These are phyloP conservation scores for Leishmania turanica DNA, from an alignment of 208 protist genomes.

Conservation along the genomic window DNA sequence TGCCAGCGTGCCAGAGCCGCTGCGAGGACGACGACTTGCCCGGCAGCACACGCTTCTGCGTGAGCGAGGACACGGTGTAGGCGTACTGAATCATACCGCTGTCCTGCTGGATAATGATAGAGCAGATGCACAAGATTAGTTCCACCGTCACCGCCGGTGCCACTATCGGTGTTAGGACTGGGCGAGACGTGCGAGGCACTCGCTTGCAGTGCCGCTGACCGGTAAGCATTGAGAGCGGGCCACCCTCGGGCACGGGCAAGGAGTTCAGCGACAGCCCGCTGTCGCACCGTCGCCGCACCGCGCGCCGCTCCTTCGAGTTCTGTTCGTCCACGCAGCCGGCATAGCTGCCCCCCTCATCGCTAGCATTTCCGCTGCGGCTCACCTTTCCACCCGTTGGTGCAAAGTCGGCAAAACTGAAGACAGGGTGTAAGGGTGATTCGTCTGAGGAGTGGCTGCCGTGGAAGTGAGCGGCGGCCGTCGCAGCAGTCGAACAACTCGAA, in stretches of 20 bases:
- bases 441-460: not conserved
- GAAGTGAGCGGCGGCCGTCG: not conserved
- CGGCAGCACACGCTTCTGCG: constrained; percentile 39
- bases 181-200: not conserved
- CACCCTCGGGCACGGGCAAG: not conserved
- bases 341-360: not conserved
- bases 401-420: constrained; percentile 8
- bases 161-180: constrained; percentile 23
- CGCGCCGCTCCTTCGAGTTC: not conserved
- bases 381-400: not conserved
- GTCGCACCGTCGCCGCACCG: not conserved
- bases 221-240: not conserved
- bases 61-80: constrained; percentile 59
- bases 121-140: constrained; percentile 57
- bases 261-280: not conserved
- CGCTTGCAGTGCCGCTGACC: not conserved
- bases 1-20: constrained; percentile 21
- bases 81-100: constrained; percentile 56
- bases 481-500: not conserved
- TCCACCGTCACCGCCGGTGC: constrained; percentile 52
- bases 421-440: too few relatives aligned
- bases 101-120: constrained; percentile 54
- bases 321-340: not conserved
- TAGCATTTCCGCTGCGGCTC: not conserved
- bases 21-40: constrained; percentile 28